Base-by-base conservation (phyloP, 1,284 basidiomycete species). In the Porogramme epimiltina region DNA sequence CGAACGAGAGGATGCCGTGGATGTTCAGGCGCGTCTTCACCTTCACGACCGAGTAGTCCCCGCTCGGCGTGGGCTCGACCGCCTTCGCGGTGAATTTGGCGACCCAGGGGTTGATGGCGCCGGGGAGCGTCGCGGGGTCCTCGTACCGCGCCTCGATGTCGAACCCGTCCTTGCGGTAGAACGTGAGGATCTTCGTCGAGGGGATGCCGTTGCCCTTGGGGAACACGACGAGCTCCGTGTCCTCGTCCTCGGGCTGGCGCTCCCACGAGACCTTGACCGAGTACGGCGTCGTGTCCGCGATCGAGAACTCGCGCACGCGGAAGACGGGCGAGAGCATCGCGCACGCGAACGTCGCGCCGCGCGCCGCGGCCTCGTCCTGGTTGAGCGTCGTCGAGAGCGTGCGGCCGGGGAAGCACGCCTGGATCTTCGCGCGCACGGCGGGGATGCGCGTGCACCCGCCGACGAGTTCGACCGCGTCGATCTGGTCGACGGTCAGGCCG, bases 311-410 rank as follows among this genome's bases (percentile, higher is more conserved):
- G 62, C 93, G 87, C 47, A 97, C 94, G 62, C 92, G 90, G 90
- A 97, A 97, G 55, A 95, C 87, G 63, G 95, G 95, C 31, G 93
- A 95, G 59, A 95, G 87, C 77, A 91, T 93, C 34, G 95, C 94
- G 68, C 94, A 96, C 38, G 93, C 85, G 70, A 97, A 95, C 47
- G 95, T 96, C 45, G 94, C 91, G 53, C 95, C 95, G 46, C 95
- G 91, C 18, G 92, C 93, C 59, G 94, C 80, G 56, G 95, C 93
- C 76, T 97, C 95, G 62, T 97, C 95, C 76, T 95, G 92, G 79
- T 96, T 97, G 68, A 95, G 86, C 42, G 95, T 97, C 63, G 87
- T 89, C 20, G 82, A 89, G 59, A 97, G 85, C 19, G 73, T 60
- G 73, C 93, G 93, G 56, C 79, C 81, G 53, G 71, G 72, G 70